Evolutionary conservation across 1,139 yeast species (phyloP).

Genomic region (Hyphopichia fennica): DNA sequence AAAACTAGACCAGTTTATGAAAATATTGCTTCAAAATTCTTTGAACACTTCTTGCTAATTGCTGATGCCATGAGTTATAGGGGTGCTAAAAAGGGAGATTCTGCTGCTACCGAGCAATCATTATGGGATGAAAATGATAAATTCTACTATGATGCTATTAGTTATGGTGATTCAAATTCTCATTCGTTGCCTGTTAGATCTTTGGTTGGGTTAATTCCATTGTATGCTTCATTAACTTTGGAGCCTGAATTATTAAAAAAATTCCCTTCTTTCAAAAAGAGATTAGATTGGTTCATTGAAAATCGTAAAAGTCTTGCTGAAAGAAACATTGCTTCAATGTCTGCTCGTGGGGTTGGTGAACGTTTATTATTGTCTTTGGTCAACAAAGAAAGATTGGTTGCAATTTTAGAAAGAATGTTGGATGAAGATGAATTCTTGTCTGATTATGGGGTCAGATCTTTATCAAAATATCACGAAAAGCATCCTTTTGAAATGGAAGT

Average conservation of each 20-base stretch:
- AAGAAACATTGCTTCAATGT: conserved; percentile 89
- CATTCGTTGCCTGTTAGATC: conserved; percentile 86
- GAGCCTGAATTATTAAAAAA: conserved; percentile 81
- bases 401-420: conserved; percentile 78
- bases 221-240: conserved; percentile 86
- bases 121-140: conserved; percentile 91
- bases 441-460: conserved; percentile 83
- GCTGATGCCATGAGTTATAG: conserved; percentile 93
- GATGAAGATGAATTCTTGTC: conserved; percentile 89
- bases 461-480: conserved; percentile 84
- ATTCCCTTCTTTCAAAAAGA: conserved; percentile 82
- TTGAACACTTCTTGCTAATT: conserved; percentile 89
- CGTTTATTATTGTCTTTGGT: conserved; percentile 81
- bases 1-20: conserved; percentile 87
- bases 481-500: conserved; percentile 88
- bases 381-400: conserved; percentile 73
- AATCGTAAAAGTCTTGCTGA: conserved; percentile 74
- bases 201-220: conserved; percentile 88
- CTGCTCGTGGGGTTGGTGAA: conserved; percentile 82
- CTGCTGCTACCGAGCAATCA: conserved; percentile 55
- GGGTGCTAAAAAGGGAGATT: conserved; percentile 46
- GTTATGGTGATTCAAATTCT: conserved; percentile 73
- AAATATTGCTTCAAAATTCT: conserved; percentile 92
- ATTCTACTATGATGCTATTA: conserved; percentile 89
- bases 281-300: conserved; percentile 83